Evolutionary conservation across 192 early-diverging fungal genomes (phyloP).

Genomic region (Entrophospora sp.): DNA sequence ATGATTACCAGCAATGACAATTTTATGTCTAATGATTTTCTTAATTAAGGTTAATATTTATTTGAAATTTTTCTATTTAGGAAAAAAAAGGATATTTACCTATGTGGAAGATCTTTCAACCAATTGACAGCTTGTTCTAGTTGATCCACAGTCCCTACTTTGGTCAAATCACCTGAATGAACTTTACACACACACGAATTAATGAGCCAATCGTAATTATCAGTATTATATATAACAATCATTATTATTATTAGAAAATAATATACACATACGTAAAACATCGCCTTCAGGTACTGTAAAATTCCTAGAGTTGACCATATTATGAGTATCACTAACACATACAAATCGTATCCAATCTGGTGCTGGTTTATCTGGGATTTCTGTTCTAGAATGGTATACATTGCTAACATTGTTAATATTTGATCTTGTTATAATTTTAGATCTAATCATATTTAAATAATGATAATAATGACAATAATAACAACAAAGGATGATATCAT

Average conservation of each 20-base stretch:
- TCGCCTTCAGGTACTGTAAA: constrained; percentile 24
- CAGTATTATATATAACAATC: neutral
- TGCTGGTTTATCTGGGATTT: constrained; percentile 15
- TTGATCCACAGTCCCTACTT: constrained; percentile 22
- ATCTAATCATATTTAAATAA: too few species aligned
- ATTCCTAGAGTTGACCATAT: constrained; percentile 17
- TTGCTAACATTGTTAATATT: too few species aligned
- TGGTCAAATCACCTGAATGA: constrained; percentile 27
- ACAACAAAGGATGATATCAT: too few species aligned
- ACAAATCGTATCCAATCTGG: constrained; percentile 25
- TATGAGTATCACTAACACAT: constrained; percentile 28
- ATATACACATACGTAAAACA: constrained; percentile 19
- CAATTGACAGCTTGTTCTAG: constrained; percentile 18
- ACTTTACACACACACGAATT: constrained; percentile 1
- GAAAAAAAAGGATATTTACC: neutral
- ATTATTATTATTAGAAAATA: neutral
- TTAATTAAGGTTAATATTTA: neutral
- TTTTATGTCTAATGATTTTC: constrained; percentile 10
- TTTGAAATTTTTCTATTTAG: neutral
- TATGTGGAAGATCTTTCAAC: constrained; percentile 23
- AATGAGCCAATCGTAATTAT: neutral
- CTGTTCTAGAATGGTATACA: too few species aligned
- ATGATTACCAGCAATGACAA: constrained; percentile 26
- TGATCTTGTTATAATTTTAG: too few species aligned
- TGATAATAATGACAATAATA: too few species aligned